These are phyloP conservation scores for Amphibolis antarctica DNA, from an alignment of 106 monocot genomes.

Conservation along the genomic window DNA sequence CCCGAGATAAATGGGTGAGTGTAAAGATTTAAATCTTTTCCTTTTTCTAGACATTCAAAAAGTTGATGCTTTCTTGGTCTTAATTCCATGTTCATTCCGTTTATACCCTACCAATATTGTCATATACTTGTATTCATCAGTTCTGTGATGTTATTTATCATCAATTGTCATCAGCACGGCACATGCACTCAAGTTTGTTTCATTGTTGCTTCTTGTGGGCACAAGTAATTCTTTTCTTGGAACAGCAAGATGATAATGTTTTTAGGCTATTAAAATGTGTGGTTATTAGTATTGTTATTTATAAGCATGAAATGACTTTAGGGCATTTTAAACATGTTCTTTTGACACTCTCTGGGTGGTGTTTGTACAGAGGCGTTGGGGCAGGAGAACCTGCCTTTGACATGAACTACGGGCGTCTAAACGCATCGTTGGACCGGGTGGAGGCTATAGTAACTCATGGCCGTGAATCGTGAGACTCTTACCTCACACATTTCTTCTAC, in stretches of 20 bases:
- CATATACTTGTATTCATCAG: too few species aligned
- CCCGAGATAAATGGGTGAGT: slow-evolving; percentile 91
- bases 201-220: too few species aligned
- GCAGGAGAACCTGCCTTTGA: slow-evolving; percentile 33
- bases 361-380: slow-evolving; percentile 14
- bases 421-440: slow-evolving; percentile 82
- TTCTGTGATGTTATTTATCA: too few species aligned
- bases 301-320: too few species aligned
- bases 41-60: neutral
- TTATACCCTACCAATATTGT: too few species aligned
- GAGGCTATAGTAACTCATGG: slow-evolving; percentile 72
- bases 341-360: neutral
- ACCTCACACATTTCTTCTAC: too few species aligned
- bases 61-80: neutral
- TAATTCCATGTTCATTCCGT: too few species aligned
- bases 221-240: too few species aligned
- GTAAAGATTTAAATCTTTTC: neutral
- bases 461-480: slow-evolving; percentile 16
- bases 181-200: neutral
- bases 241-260: too few species aligned
- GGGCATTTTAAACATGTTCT: too few species aligned
- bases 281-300: too few species aligned
- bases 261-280: too few species aligned
- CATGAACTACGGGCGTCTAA: slow-evolving; percentile 74
- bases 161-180: neutral